Evolutionary conservation across 1,284 basidiomycete species (phyloP).

Genomic region (Volvariella surrecta): DNA sequence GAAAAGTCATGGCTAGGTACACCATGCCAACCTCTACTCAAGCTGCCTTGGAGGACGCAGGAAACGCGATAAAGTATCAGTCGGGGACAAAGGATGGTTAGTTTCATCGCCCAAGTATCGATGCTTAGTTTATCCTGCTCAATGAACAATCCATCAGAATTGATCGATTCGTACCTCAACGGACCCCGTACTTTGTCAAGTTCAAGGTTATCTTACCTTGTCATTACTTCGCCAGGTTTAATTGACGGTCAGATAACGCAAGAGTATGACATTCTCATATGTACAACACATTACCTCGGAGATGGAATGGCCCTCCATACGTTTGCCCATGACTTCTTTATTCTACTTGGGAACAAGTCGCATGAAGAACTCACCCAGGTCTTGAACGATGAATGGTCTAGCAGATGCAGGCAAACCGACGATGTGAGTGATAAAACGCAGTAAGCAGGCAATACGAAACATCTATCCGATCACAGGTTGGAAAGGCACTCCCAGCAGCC

Average conservation of each 20-base stretch:
- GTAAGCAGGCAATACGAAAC: too few relatives aligned
- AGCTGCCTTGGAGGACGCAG: constrained; percentile 40
- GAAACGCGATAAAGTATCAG: constrained; percentile 40
- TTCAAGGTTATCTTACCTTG: constrained; percentile 59
- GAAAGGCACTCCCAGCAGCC: constrained; percentile 33
- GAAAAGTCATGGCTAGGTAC: constrained; percentile 30
- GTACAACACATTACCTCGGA: constrained; percentile 66
- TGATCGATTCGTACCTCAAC: constrained; percentile 65
- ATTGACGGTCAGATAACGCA: neutral
- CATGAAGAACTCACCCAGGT: constrained; percentile 32
- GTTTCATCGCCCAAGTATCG: constrained; percentile 7
- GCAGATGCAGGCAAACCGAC: constrained; percentile 18
- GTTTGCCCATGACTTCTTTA: constrained; percentile 68
- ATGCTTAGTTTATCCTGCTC: constrained; percentile 5
- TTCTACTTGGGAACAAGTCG: constrained; percentile 38
- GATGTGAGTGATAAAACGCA: neutral
- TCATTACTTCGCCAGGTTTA: constrained; percentile 35
- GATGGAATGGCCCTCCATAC: constrained; percentile 76
- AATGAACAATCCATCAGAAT: constrained; percentile 28
- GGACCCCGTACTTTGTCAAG: constrained; percentile 67
- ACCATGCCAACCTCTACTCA: constrained; percentile 32
- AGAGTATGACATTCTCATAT: constrained; percentile 52
- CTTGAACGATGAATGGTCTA: constrained; percentile 39
- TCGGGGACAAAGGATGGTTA: constrained; percentile 45
- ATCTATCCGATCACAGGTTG: too few relatives aligned